These are phyloP conservation scores for Endoconidiophora polonica DNA, from an alignment of 2,329 filamentous ascomycete genomes.

Conservation along the genomic window DNA sequence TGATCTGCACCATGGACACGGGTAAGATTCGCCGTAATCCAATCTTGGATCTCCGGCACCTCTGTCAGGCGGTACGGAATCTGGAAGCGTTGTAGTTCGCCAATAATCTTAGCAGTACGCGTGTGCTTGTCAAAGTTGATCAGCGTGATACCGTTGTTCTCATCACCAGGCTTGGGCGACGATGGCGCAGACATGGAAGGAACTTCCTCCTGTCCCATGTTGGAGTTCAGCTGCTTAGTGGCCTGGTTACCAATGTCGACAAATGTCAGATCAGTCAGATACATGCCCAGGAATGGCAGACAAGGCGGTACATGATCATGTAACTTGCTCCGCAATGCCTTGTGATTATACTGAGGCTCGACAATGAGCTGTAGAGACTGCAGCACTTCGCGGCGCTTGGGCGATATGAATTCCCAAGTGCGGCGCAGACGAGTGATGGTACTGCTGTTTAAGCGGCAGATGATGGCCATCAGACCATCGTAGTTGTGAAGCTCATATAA, in stretches of 20 bases:
- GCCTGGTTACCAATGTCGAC: conserved; percentile 86
- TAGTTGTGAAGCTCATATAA: conserved; percentile 89
- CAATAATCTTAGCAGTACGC: conserved; percentile 87
- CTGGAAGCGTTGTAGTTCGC: conserved; percentile 89
- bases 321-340: conserved; percentile 64
- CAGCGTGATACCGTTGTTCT: conserved; percentile 52
- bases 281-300: conserved; percentile 88
- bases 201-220: conserved; percentile 17
- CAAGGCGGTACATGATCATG: conserved; percentile 81
- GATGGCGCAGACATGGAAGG: conserved; percentile 38
- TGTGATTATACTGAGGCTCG: conserved; percentile 82
- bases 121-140: conserved; percentile 98
- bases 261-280: conserved; percentile 90
- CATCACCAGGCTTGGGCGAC: conserved; percentile 32
- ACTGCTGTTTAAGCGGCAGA: conserved; percentile 83
- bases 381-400: conserved; percentile 65
- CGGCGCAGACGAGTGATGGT: conserved; percentile 74
- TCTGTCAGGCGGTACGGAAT: conserved; percentile 74
- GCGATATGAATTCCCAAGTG: conserved; percentile 81
- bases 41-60: conserved; percentile 78
- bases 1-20: conserved; percentile 49
- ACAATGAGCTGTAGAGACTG: conserved; percentile 70
- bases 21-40: conserved; percentile 69
- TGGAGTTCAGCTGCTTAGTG: conserved; percentile 52
- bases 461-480: conserved; percentile 90